Percentiles rank a stretch among this genome's conserved stretches.
Evolutionary conservation across 2,329 filamentous ascomycete genomes (phyloP).

Genomic region (Xylaria sp.): DNA sequence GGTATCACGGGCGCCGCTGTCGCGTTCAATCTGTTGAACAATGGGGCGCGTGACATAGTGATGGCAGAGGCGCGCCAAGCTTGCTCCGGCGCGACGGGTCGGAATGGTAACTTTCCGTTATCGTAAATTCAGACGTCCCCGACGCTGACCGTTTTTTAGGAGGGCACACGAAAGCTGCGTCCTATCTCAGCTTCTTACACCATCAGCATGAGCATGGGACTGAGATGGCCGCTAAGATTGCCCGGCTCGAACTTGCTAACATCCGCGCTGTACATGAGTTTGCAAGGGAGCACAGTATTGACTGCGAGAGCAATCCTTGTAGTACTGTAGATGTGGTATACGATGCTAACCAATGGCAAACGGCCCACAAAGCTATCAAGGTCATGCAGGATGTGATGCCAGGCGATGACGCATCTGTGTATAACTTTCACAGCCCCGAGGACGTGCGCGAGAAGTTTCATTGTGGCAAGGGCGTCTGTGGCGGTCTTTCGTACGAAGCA

Average conservation of each 20-base stretch:
- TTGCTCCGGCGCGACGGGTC: slow-evolving; percentile 73
- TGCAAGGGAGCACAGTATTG: slow-evolving; percentile 58
- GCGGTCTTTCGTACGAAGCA: slow-evolving; percentile 58
- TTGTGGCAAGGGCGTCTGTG: slow-evolving; percentile 54
- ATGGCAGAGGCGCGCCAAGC: slow-evolving; percentile 73
- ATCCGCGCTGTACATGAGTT: slow-evolving; percentile 67
- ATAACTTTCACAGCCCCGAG: slow-evolving; percentile 55
- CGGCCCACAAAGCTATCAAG: slow-evolving; percentile 53
- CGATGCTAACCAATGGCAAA: slow-evolving; percentile 56
- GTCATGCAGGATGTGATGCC: slow-evolving; percentile 59
- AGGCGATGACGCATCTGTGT: slow-evolving; percentile 54
- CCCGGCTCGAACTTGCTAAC: slow-evolving; percentile 62
- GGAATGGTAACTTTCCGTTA: slow-evolving; percentile 55
- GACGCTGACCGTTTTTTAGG: slow-evolving; percentile 42
- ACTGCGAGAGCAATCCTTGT: slow-evolving; percentile 61
- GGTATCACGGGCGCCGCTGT: slow-evolving; percentile 71
- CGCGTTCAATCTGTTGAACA: slow-evolving; percentile 62
- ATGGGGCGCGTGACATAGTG: slow-evolving; percentile 57
- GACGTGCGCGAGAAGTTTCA: slow-evolving; percentile 56
- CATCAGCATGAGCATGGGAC: slow-evolving; percentile 58
- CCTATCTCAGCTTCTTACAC: slow-evolving; percentile 60
- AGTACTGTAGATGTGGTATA: slow-evolving; percentile 69
- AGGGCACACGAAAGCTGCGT: slow-evolving; percentile 57
- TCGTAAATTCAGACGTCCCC: not conserved
- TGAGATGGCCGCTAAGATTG: slow-evolving; percentile 61